Percentiles rank a stretch among this genome's conserved stretches.
phyloP scores from a whole-genome alignment of 1,139 yeast genomes.

The Candida sp. region DNA sequence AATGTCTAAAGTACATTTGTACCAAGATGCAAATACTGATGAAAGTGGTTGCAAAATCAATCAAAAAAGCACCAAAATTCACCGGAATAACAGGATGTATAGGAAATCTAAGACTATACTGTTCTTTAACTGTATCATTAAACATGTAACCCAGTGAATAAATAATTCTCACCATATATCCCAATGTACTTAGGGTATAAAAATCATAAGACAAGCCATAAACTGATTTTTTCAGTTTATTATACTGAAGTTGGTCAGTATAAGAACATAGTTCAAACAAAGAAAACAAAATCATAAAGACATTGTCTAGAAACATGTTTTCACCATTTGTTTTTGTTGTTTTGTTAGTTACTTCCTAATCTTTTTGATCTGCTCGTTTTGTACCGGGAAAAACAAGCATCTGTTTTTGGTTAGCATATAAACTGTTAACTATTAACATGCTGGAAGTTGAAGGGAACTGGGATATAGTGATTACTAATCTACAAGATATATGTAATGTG shows the following conservation, averaged over 20 bases:
- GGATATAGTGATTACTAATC: slow-evolving; percentile 63
- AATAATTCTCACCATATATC: slow-evolving; percentile 9
- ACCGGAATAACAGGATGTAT: slow-evolving; percentile 12
- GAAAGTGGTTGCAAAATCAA: slow-evolving; percentile 13
- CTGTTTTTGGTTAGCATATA: too few relatives aligned
- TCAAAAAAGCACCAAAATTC: slow-evolving; percentile 7
- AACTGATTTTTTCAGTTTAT: slow-evolving; percentile 18
- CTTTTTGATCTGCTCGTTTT: too few relatives aligned
- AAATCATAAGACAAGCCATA: slow-evolving; percentile 28
- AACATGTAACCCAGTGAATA: slow-evolving; percentile 13
- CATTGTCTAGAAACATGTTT: background rate
- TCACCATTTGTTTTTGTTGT: background rate
- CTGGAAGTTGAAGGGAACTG: slow-evolving; percentile 52
- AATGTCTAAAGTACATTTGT: slow-evolving; percentile 14
- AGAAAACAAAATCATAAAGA: slow-evolving; percentile 8
- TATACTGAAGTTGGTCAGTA: slow-evolving; percentile 15
- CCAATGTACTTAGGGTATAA: slow-evolving; percentile 12
- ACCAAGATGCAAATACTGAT: slow-evolving; percentile 10
- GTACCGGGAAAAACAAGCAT: too few relatives aligned
- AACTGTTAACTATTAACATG: background rate
- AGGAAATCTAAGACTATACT: slow-evolving; percentile 18
- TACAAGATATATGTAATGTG: slow-evolving; percentile 64
- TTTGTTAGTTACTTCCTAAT: too few relatives aligned
- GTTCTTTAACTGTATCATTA: slow-evolving; percentile 7
- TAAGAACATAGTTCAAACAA: slow-evolving; percentile 7